Conservation (phyloP, 2,329 filamentous ascomycete species). For the Gnomoniopsis smithogilvyi region DNA sequence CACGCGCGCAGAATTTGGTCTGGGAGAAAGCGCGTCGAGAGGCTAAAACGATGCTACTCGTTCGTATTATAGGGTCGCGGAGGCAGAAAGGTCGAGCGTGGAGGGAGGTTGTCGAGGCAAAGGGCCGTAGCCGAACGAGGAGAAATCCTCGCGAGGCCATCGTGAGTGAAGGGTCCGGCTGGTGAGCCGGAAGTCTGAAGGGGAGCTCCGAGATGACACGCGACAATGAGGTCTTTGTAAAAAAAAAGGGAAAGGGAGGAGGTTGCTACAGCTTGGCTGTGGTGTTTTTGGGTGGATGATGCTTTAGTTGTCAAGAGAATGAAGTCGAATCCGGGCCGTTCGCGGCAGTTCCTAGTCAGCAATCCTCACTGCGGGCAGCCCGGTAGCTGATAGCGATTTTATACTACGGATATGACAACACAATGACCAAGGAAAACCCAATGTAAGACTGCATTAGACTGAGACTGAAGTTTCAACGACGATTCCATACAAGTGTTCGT, state of each 20-base stretch:
- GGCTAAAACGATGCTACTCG: not conserved
- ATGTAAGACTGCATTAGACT: not conserved
- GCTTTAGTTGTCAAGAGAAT: not conserved
- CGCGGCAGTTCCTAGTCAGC: no score
- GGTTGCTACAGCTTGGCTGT: no score
- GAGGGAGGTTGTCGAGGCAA: not conserved
- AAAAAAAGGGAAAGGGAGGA: not conserved
- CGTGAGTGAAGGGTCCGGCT: not conserved
- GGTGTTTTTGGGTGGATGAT: not conserved
- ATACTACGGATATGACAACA: not conserved
- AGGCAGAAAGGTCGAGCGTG: not conserved
- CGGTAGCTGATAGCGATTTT: not conserved
- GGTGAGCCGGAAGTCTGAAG: not conserved
- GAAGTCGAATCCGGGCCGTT: not conserved
- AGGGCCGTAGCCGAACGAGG: not conserved
- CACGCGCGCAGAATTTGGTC: slow-evolving; percentile 2
- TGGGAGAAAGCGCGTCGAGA: slow-evolving; percentile 19
- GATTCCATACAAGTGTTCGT: no score
- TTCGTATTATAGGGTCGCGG: not conserved
- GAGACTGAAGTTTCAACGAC: no score
- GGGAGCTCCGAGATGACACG: not conserved
- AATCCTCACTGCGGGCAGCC: no score
- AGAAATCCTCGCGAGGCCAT: slow-evolving; percentile 12
- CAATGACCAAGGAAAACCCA: not conserved
- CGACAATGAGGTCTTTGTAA: no score